Base-by-base conservation (phyloP, 2,329 filamentous ascomycete species). In the Diaporthe sp. region DNA sequence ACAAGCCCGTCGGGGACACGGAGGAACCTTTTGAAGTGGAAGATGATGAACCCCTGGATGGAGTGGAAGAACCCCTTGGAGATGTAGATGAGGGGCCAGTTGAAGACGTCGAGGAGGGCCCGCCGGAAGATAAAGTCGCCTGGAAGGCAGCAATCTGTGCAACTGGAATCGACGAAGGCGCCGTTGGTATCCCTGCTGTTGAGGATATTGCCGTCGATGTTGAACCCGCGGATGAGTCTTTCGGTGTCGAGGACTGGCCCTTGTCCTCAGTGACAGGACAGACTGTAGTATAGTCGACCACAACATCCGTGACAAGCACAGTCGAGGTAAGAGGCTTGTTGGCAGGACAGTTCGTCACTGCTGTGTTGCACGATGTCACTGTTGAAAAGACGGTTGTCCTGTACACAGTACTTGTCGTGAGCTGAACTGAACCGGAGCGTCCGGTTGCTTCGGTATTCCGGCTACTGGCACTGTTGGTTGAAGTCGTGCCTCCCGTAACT, bases 341-440 rank as follows among this genome's bases (percentile, higher is more conserved):
- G 17, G 71, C 71, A 9, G 71, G 71, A n/a, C 71, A 73, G n/a
- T 61, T 61, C 8, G 71, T 73, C 35, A 73, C 50, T 15, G 53
- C 35, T 8, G 71, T 55, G 7, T 66, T 50, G 9, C 71, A 73
- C 9, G 71, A 73, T 17, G 50, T 61, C 13, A 73, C 61, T 35
- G 71, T 73, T 3, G 37, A 50, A 32, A 61, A 71, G 25, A 71
- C 25, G 27, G 42, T 71, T 22, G 69, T 61, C n/a, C 30, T 71
- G 32, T 39, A 71, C 4, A 61, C 69, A 5, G 55, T 71, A 15
- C 42, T 71, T 39, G 69, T 61, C 32, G 69, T 61, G 19, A 71
- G 55, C 39, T 39, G 42, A 19, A 71, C 55, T 61, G 69, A 61
- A 12, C 69, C 30, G 15, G 55, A 50, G 55, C 55, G 22, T n/a